Percentiles rank a stretch among this genome's conserved stretches.
These are phyloP conservation scores for Phytophthora fragariaefolia DNA, from an alignment of 352 stramenopile genomes.

Conservation along the genomic window DNA sequence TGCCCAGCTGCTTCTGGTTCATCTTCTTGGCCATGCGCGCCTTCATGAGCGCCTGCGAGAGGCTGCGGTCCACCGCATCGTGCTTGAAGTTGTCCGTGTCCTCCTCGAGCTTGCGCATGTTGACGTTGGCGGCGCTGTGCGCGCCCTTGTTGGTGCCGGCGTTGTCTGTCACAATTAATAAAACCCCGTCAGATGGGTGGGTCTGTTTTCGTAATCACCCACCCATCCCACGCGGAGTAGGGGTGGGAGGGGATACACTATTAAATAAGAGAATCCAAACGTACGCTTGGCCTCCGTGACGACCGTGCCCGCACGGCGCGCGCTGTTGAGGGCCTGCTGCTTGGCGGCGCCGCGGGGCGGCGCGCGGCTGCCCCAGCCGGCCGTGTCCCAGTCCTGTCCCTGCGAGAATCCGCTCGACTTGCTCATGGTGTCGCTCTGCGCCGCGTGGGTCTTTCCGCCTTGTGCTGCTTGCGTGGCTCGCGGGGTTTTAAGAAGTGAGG, in stretches of 20 bases:
- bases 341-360: slow-evolving; percentile 65
- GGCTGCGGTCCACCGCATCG: slow-evolving; percentile 81
- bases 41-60: slow-evolving; percentile 95
- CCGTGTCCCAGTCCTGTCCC: slow-evolving; percentile 80
- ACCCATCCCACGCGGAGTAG: neutral
- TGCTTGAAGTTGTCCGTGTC: slow-evolving; percentile 92
- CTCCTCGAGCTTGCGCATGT: slow-evolving; percentile 93
- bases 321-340: slow-evolving; percentile 74
- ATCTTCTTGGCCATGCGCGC: slow-evolving; percentile 97
- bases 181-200: slow-evolving; percentile 1
- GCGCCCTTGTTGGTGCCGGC: slow-evolving; percentile 88
- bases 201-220: neutral
- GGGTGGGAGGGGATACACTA: neutral
- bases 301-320: slow-evolving; percentile 73
- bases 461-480: slow-evolving; percentile 11
- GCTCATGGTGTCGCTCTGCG: slow-evolving; percentile 1
- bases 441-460: slow-evolving; percentile 25
- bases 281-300: slow-evolving; percentile 79
- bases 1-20: slow-evolving; percentile 98
- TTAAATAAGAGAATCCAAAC: slow-evolving; percentile 13
- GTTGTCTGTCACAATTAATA: slow-evolving; percentile 47
- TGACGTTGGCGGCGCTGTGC: slow-evolving; percentile 74
- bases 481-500: slow-evolving; percentile 32
- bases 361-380: slow-evolving; percentile 79
- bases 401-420: slow-evolving; percentile 72